These are phyloP conservation scores for Penicillium riverlandense DNA, from an alignment of 495 filamentous ascomycete genomes.

Conservation along the genomic window DNA sequence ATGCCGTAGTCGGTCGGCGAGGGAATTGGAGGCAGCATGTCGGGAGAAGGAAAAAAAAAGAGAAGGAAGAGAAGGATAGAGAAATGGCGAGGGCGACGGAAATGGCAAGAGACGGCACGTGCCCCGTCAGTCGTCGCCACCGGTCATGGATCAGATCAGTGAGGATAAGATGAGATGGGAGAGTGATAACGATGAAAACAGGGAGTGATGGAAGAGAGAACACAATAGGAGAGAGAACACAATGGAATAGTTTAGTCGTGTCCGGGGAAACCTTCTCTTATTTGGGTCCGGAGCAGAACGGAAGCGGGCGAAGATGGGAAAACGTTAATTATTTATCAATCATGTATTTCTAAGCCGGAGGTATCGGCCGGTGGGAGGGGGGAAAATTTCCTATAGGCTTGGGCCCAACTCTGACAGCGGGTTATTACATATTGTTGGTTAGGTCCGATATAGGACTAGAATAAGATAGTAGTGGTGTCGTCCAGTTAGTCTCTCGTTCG, in stretches of 20 bases:
- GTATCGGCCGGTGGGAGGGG: background rate
- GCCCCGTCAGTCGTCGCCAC: background rate
- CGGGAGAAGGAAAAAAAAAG: conserved; percentile 6
- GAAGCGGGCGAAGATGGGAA: too few species aligned
- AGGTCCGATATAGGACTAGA: background rate
- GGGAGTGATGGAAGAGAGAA: too few species aligned
- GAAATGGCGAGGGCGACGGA: background rate
- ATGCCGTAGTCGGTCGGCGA: conserved; percentile 77
- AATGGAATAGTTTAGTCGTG: too few species aligned
- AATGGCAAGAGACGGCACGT: background rate
- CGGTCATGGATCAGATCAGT: too few species aligned
- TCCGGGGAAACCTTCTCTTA: too few species aligned
- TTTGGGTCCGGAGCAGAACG: too few species aligned
- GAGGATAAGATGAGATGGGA: too few species aligned
- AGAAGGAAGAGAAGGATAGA: background rate
- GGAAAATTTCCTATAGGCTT: background rate
- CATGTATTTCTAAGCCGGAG: conserved; percentile 7
- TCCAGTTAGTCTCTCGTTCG: conserved; percentile 8
- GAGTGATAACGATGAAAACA: too few species aligned
- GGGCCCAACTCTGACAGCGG: background rate
- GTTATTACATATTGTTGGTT: conserved; percentile 8
- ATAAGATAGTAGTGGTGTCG: background rate
- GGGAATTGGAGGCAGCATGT: conserved; percentile 83
- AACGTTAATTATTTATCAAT: too few species aligned
- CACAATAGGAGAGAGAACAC: too few species aligned